phyloP scores from a whole-genome alignment of 2,329 filamentous ascomycete species.

The Trichoderma arundinaceum region DNA sequence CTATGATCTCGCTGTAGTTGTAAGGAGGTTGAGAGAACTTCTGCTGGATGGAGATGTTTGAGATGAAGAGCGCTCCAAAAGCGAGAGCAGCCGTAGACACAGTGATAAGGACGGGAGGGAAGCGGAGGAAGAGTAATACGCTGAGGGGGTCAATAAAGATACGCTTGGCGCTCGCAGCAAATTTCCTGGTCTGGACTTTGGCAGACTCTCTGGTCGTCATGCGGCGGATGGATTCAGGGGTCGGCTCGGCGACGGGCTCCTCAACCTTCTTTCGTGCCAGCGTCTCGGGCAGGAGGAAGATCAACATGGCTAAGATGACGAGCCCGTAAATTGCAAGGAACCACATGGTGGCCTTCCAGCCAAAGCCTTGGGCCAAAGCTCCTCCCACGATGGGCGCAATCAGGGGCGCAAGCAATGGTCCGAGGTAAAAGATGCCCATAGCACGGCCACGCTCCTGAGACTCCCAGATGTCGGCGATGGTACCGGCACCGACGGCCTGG shows the following conservation, averaged over 20 bases:
- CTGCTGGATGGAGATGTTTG: slow-evolving; percentile 78
- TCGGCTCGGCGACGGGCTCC: background rate
- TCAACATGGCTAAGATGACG: slow-evolving; percentile 58
- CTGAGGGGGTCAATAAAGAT: slow-evolving; percentile 74
- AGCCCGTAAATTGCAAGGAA: slow-evolving; percentile 75
- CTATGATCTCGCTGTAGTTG: slow-evolving; percentile 67
- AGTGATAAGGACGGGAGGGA: slow-evolving; percentile 73
- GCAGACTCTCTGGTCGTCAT: slow-evolving; percentile 68
- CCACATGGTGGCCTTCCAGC: slow-evolving; percentile 81
- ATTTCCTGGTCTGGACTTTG: slow-evolving; percentile 60
- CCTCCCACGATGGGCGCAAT: slow-evolving; percentile 80
- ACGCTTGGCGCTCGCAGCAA: slow-evolving; percentile 60
- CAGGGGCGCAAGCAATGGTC: slow-evolving; percentile 75
- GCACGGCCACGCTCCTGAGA: slow-evolving; percentile 72
- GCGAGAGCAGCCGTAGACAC: slow-evolving; percentile 77
- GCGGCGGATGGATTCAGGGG: slow-evolving; percentile 44
- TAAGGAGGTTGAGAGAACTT: slow-evolving; percentile 72
- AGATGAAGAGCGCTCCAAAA: slow-evolving; percentile 75
- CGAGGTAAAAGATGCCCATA: slow-evolving; percentile 85
- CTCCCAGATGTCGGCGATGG: slow-evolving; percentile 83
- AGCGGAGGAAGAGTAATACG: slow-evolving; percentile 73
- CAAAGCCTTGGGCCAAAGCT: slow-evolving; percentile 68
- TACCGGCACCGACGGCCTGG: slow-evolving; percentile 82
- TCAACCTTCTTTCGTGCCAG: slow-evolving; percentile 49
- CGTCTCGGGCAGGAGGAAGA: slow-evolving; percentile 70